Evolutionary conservation across 2,329 filamentous ascomycete species (phyloP), one percentile per base, ranked within the genome.

Genomic region (Venturia aucupariae): DNA sequence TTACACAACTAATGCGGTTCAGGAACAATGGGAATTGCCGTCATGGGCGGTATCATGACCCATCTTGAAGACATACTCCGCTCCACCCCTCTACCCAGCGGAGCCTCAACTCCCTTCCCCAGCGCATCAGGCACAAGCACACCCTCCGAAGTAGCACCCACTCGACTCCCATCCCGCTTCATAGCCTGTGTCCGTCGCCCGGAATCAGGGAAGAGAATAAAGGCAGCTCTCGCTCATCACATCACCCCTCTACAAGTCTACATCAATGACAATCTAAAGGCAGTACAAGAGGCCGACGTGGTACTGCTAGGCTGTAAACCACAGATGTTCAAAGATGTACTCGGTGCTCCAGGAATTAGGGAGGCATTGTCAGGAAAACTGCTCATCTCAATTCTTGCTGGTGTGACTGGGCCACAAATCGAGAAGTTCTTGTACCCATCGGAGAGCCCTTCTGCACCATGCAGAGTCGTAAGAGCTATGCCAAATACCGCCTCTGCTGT

Each of bases 21-120:
- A 92, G 89, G 90, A 68, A 92, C 87, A 63, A 90, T 96, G 85
- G 91, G 91, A 66, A 90, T 90, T 66, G 90, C 90, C 65, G 92
- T 96, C 69, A 84, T 95, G 65, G 86, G 84, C 64, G 91, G 90
- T 68, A 88, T 96, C 72, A 83, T 95, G 69, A 80, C 84, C 66
- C 90, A 89, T 13, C 82, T 94, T 55, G 78, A 79, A 79, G 76
- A 76, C 68, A 35, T 39, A 19, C 35, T 68, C 71, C 67, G 73
- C 27, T 70, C 81, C 75, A 68, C 77, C 79, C 60, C 79, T 78
- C 71, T 75, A 72, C 61, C 77, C 75, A 70, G 72, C 60, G 78
- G 81, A 48, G 80, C 81, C 63, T n/a, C 60, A 60, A 46, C 44
- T 54, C 54, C 68, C 66, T 57, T 57, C 27, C 51, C 51, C 30